Conservation (phyloP, 441 rosid species). For the Croton laevigatus region DNA sequence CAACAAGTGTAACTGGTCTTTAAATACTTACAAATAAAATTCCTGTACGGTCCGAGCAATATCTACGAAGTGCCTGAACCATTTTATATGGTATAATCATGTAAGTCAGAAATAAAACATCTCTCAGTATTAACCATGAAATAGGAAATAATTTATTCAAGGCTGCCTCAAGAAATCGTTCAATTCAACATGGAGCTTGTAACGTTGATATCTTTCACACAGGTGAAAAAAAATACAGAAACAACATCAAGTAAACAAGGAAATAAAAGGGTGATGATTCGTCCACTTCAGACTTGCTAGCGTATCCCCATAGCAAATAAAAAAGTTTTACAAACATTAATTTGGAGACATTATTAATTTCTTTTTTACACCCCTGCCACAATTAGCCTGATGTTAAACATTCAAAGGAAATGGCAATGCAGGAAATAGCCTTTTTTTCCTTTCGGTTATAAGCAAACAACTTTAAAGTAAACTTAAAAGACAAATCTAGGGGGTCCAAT, state of each 20-base stretch:
- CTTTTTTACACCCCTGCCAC: background rate
- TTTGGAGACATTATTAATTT: background rate
- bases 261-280: no score
- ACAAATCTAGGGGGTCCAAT: background rate
- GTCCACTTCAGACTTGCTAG: constrained; percentile 3
- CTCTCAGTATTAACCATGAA: background rate
- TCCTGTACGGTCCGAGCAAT: constrained; percentile 12
- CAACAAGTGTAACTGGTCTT: constrained; percentile 6
- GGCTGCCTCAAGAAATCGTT: background rate
- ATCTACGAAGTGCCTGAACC: constrained; percentile 30
- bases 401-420: constrained; percentile 1
- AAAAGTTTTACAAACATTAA: constrained; percentile 4
- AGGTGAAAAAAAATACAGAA: background rate
- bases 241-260: background rate
- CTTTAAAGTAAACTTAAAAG: background rate
- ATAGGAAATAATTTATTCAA: background rate
- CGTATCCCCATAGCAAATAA: background rate
- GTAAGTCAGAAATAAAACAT: constrained; percentile 17
- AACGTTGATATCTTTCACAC: background rate
- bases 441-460: background rate
- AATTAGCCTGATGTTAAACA: background rate
- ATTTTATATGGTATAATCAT: constrained; percentile 14
- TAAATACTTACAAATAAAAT: constrained; percentile 15
- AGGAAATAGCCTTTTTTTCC: background rate
- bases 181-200: constrained; percentile 4